phyloP scores from a whole-genome alignment of 441 rosid species.

The Aleurites moluccanus region DNA sequence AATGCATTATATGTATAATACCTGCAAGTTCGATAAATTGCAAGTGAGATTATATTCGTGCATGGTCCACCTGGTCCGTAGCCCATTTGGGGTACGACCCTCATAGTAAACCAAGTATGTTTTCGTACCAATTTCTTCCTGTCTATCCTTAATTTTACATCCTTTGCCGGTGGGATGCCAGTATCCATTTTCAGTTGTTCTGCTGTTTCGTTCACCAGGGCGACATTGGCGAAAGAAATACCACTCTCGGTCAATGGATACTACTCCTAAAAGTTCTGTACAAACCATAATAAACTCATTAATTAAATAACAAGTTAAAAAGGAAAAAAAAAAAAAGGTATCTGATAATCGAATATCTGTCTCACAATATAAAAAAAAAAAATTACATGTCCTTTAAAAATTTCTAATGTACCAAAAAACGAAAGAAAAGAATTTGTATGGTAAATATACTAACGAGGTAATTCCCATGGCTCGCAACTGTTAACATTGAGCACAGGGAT shows the following conservation, averaged over 20 bases:
- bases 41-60: background rate
- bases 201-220: background rate
- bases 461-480: background rate
- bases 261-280: background rate
- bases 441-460: background rate
- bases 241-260: background rate
- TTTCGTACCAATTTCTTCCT: background rate
- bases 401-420: too few relatives aligned
- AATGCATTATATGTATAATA: background rate
- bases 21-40: background rate
- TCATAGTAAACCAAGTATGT: background rate
- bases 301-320: too few relatives aligned
- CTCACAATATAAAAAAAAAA: too few relatives aligned
- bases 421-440: background rate
- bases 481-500: background rate
- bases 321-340: background rate
- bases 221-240: background rate
- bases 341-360: too few relatives aligned
- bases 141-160: background rate
- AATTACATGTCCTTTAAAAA: too few relatives aligned
- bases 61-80: background rate
- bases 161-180: background rate
- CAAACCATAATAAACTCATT: too few relatives aligned
- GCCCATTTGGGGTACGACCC: slow-evolving; percentile 6
- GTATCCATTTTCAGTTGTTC: background rate